These are phyloP conservation scores for Cucurbita maxima DNA, from an alignment of 306 rosid species.

Conservation along the genomic window DNA sequence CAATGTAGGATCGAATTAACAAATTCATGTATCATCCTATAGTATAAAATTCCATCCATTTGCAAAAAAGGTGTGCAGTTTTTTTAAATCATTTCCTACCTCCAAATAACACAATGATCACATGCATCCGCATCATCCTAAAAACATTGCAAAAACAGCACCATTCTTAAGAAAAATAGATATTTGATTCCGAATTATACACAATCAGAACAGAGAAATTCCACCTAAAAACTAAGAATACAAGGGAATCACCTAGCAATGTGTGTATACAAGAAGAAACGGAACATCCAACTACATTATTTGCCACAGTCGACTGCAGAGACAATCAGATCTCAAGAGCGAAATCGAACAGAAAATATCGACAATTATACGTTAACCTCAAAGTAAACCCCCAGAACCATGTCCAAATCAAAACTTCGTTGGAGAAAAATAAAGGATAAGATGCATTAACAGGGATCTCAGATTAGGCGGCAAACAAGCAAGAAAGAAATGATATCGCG, in stretches of 20 bases:
- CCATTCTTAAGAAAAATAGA: background rate
- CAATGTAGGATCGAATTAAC: background rate
- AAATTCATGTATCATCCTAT: background rate
- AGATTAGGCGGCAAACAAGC: background rate
- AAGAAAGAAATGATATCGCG: background rate
- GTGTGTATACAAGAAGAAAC: background rate
- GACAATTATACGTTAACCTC: too few species aligned
- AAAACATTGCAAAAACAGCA: background rate
- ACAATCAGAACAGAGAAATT: background rate
- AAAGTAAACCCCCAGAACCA: background rate
- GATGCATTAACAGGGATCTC: background rate
- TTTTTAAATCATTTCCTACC: background rate
- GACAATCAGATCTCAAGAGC: background rate
- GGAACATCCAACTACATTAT: background rate
- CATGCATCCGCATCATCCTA: background rate
- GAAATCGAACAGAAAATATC: background rate
- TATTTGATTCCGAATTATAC: background rate
- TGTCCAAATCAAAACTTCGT: background rate
- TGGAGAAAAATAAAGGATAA: background rate
- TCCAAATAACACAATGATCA: background rate
- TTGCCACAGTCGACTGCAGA: background rate
- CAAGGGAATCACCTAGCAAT: background rate
- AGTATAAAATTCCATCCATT: background rate
- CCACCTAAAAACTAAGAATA: background rate
- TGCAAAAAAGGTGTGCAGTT: background rate